Conservation (phyloP, 2,329 filamentous ascomycete genomes). For the Fusarium coffeatum region DNA sequence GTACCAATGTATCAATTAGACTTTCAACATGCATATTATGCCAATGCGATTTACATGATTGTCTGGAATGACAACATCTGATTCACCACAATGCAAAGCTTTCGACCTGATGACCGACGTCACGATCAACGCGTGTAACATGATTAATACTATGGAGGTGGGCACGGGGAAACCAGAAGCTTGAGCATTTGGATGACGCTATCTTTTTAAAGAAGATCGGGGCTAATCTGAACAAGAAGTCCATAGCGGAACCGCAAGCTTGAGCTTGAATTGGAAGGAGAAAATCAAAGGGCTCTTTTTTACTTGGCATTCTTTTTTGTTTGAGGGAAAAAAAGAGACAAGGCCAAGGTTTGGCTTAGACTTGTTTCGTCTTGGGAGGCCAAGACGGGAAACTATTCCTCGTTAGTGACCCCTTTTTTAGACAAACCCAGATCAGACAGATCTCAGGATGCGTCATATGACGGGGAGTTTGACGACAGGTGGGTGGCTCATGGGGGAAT, state of each 20-base stretch:
- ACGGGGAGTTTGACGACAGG: constrained; percentile 35
- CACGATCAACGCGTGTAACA: constrained; percentile 32
- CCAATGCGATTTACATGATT: constrained; percentile 10
- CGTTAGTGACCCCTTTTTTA: constrained; percentile 31
- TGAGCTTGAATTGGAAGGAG: background rate
- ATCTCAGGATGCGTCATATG: constrained; percentile 41
- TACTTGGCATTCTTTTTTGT: background rate
- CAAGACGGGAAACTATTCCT: constrained; percentile 6
- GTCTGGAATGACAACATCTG: constrained; percentile 25
- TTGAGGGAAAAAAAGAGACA: background rate
- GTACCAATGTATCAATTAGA: constrained; percentile 7
- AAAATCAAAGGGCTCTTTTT: background rate
- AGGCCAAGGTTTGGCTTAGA: constrained; percentile 10
- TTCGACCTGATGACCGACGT: constrained; percentile 23
- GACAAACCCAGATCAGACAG: constrained; percentile 33
- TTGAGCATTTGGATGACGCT: constrained; percentile 37
- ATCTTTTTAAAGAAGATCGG: constrained; percentile 26
- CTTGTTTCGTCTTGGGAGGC: constrained; percentile 12
- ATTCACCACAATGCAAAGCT: constrained; percentile 7
- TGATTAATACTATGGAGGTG: constrained; percentile 15
- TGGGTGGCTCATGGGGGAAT: background rate
- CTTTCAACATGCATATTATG: constrained; percentile 2
- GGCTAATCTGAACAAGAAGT: constrained; percentile 12
- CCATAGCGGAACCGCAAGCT: constrained; percentile 38
- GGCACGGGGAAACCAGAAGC: background rate